These are phyloP conservation scores for Plantago ovata DNA, from an alignment of 257 asterid species.

Conservation along the genomic window DNA sequence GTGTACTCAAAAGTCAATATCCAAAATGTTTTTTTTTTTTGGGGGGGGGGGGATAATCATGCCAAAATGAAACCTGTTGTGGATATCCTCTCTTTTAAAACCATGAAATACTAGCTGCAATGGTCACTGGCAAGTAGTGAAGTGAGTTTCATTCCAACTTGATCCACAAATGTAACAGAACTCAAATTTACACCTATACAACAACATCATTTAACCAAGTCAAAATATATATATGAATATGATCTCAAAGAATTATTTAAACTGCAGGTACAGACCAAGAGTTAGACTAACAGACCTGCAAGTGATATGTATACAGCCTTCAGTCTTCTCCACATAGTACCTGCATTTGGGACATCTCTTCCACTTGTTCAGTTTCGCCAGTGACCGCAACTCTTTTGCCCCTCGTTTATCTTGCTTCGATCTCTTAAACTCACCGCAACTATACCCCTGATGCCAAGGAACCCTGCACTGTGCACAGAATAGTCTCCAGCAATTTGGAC, in stretches of 20 bases:
- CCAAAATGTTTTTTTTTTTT: no score
- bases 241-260: no score
- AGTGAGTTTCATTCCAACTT: background rate
- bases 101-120: no score
- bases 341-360: constrained; percentile 20
- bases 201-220: background rate
- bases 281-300: constrained; percentile 23
- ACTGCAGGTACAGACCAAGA: no score
- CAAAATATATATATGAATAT: background rate
- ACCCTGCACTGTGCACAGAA: constrained; percentile 29
- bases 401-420: constrained; percentile 8
- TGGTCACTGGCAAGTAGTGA: background rate
- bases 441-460: constrained; percentile 24
- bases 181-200: constrained; percentile 3
- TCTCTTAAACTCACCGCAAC: constrained; percentile 18
- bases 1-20: no score
- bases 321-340: constrained; percentile 18
- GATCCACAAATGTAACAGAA: constrained; percentile 14
- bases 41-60: no score
- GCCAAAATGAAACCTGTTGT: no score
- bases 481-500: constrained; percentile 18
- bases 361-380: constrained; percentile 25
- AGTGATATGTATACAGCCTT: constrained; percentile 25
- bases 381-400: constrained; percentile 15
- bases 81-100: no score